These are phyloP conservation scores for Chlorociboria aeruginascens DNA, from an alignment of 495 filamentous ascomycete species.

Conservation along the genomic window DNA sequence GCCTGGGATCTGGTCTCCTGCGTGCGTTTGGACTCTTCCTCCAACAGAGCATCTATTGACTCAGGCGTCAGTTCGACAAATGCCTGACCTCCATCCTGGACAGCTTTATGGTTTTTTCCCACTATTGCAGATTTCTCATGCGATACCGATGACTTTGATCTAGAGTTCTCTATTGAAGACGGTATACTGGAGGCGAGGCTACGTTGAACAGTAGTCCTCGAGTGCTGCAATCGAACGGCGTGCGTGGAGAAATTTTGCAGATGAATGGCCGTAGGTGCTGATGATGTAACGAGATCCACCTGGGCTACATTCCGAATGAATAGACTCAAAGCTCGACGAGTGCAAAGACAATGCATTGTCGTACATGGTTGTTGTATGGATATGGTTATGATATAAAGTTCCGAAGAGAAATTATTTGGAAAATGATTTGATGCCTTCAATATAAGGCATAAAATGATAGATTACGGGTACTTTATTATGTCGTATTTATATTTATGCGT, in stretches of 20 bases:
- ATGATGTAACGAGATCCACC: constrained; percentile 22
- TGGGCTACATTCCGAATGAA: constrained; percentile 38
- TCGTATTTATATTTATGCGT: no score
- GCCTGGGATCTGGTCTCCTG: background rate
- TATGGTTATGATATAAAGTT: background rate
- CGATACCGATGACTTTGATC: background rate
- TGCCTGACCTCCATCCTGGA: constrained; percentile 16
- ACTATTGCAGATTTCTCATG: background rate
- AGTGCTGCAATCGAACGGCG: no score
- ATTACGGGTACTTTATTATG: no score
- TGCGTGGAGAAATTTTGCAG: background rate
- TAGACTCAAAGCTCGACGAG: constrained; percentile 29
- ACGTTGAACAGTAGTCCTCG: no score
- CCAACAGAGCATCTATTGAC: constrained; percentile 16
- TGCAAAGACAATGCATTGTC: constrained; percentile 37
- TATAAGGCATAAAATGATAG: no score
- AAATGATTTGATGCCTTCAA: no score
- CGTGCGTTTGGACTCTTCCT: background rate
- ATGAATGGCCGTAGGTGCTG: background rate
- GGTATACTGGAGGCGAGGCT: no score
- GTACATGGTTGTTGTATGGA: background rate
- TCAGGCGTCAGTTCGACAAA: constrained; percentile 23
- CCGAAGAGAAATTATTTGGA: no score
- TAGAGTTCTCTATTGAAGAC: no score
- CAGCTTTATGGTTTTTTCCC: background rate